Conservation (phyloP, 169 alveolate genomes). For the Plasmodium ovale region DNA sequence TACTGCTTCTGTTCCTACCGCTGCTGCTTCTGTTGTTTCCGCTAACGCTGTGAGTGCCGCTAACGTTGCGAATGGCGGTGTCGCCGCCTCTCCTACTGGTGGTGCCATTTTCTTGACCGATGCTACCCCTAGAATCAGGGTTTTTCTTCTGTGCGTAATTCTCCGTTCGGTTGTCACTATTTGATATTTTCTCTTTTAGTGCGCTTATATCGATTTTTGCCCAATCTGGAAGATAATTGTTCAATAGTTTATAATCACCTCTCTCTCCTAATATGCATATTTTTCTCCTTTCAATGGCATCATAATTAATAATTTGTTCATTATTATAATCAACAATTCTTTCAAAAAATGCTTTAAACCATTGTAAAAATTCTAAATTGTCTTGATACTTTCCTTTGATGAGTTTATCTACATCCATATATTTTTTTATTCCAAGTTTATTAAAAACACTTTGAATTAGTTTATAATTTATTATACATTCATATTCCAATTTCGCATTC, state of each 20-base stretch:
- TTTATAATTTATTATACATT: constrained; percentile 95
- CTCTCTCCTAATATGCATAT: constrained; percentile 75
- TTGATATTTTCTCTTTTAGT: constrained; percentile 73
- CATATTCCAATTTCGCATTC: constrained; percentile 96
- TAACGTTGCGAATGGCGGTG: no score
- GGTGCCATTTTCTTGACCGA: not conserved
- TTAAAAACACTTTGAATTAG: constrained; percentile 95
- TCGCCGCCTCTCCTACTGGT: no score
- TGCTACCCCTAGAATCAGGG: not conserved
- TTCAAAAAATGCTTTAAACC: constrained; percentile 97
- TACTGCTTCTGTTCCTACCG: not conserved
- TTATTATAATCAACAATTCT: constrained; percentile 87
- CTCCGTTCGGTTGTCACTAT: constrained; percentile 63
- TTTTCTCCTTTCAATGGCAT: constrained; percentile 88
- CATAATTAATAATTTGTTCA: constrained; percentile 78
- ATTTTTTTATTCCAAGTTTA: constrained; percentile 90
- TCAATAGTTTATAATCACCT: constrained; percentile 75
- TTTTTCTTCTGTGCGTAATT: constrained; percentile 23
- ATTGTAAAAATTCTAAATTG: constrained; percentile 96
- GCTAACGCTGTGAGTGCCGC: constrained; percentile 11
- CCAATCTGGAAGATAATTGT: constrained; percentile 67
- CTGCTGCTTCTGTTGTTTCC: not conserved
- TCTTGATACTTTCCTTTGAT: constrained; percentile 96
- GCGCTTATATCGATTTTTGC: constrained; percentile 70
- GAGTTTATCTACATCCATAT: constrained; percentile 93